Evolutionary conservation across 2,329 filamentous ascomycete species (phyloP), one percentile per base, ranked within the genome.

Genomic region (Fusarium nurragi): DNA sequence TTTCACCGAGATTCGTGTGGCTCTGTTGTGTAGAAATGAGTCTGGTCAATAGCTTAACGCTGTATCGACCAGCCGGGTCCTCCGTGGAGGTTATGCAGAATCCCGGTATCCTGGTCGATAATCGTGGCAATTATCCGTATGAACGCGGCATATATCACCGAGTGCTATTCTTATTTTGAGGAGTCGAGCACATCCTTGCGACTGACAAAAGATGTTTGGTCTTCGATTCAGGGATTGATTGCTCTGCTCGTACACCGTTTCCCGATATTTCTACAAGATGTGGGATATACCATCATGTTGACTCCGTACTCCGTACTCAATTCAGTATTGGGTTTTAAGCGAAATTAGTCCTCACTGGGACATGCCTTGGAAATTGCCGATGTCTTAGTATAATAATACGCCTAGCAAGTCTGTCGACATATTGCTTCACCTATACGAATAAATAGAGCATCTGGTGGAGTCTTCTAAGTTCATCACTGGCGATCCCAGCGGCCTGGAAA

Each of bases 31-130:
- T 34, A 16, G 32, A 34, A 34, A 34, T 34, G 32, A 34, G 32
- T 16, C 32, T 34, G n/a, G 32, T 34, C 32, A 18, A 50, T 38
- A 25, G 48, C 60, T 60, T 65, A 30, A 41, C 21, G 47, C 40
- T 18, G 21, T 23, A 46, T 32, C 41, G 51, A 37, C 12, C 44
- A 36, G 34, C 12, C 54, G 25, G 25, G 32, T 9, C 25, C 41
- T 13, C 26, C 26, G 32, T 16, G 5, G 7, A 16, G 32, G 32
- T 54, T 45, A 61, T 61, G 44, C 54, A 43, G 34, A 36, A 46
- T 26, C 34, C n/a, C 34, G 11, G 16, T 12, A 62, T 50, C 58
- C 58, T 12, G 28, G 57, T 34, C 32, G 43, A 44, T 62, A 62
- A 56, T 50, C 49, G 45, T 28, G 10, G 28, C 5, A 18, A 37